phyloP scores from a whole-genome alignment of 2,329 filamentous ascomycete species.

The Cercospora beticola region DNA sequence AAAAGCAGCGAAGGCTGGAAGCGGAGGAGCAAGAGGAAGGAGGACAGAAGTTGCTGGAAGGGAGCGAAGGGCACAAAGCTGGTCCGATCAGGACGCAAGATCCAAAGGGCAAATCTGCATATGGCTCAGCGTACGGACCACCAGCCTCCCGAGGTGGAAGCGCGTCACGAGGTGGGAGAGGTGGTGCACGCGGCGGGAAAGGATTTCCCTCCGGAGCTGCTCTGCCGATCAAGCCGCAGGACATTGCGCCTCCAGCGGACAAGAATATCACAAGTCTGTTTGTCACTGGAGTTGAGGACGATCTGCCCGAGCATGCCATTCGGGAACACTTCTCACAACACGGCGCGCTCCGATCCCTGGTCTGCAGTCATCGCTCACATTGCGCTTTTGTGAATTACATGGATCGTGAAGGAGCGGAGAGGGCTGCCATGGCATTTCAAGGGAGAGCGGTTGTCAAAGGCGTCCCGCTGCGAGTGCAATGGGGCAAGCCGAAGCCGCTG shows the following conservation, averaged over 20 bases:
- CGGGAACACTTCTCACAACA: slow-evolving; percentile 86
- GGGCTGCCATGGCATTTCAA: slow-evolving; percentile 78
- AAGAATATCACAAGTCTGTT: slow-evolving; percentile 89
- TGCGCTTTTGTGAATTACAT: slow-evolving; percentile 97
- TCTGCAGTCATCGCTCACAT: slow-evolving; percentile 96
- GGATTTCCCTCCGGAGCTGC: slow-evolving; percentile 70
- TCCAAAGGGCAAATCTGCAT: slow-evolving; percentile 40
- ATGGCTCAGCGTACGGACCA: slow-evolving; percentile 34
- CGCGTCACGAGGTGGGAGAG: slow-evolving; percentile 38
- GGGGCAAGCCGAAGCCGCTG: slow-evolving; percentile 88
- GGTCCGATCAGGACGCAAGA: slow-evolving; percentile 79
- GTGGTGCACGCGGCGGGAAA: slow-evolving; percentile 50
- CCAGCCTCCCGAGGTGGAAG: slow-evolving; percentile 19
- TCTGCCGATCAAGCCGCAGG: slow-evolving; percentile 75
- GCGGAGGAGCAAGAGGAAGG: slow-evolving; percentile 40
- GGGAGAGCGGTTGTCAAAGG: slow-evolving; percentile 87
- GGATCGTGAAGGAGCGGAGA: slow-evolving; percentile 79
- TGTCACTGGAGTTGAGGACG: slow-evolving; percentile 92
- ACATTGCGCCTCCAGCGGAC: slow-evolving; percentile 82
- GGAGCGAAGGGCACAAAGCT: slow-evolving; percentile 46
- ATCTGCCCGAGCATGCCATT: slow-evolving; percentile 87
- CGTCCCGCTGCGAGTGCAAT: slow-evolving; percentile 84
- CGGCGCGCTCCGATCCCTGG: slow-evolving; percentile 85
- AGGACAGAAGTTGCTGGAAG: slow-evolving; percentile 46
- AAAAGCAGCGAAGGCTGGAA: slow-evolving; percentile 73